Base-by-base conservation (phyloP, 257 asterid genomes). In the Vinca minor region DNA sequence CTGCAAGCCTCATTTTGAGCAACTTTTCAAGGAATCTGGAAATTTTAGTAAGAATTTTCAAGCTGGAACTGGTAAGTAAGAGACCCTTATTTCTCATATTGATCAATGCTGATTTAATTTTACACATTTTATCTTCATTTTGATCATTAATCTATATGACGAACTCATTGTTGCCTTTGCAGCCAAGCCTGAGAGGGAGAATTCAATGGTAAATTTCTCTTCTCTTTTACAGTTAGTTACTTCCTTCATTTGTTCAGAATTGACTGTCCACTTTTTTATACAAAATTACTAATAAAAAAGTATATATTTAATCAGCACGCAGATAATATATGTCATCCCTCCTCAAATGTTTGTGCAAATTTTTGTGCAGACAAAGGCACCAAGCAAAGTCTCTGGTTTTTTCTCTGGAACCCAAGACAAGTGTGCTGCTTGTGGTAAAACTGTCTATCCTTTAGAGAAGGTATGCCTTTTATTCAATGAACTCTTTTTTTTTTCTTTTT, bases 381-480 rank as follows among this genome's bases (percentile, higher is more conserved):
- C 98, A 36, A 88, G 87, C 75, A 88, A 83, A 81, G 80, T 83
- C 2, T 87, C 96, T 3, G 64, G 84, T 46, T 52, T 84, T 70
- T 91, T 91, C 82, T 91, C 95, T 64, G 97, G 97, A 71, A 89
- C 97, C 18, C 83, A 76, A 69, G 97, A 89, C 31, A 89, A 87
- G 76, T 91, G 96, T 67, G 80, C 86, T 35, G 82, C 86, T 15
- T 91, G 97, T 71, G 74, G 63, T 32, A 86, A 91, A 73, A 83
- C 87, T 4, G 97, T 86, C 28, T 91, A 88, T 72, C 97, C 97
- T 41, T 75, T 91, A 0, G 97, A 91, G 67, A 91, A 91, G 95
- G 96, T 91, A 67, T 42, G 20, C 35, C 8, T 7, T 49, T 3
- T 13, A 57, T 18, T n/a, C n/a, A n/a, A n/a, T n/a, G n/a, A n/a